Percentiles rank a stretch among this genome's conserved stretches.
Conservation (phyloP, 495 filamentous ascomycete genomes). For the Astrocystis sublimbata region DNA sequence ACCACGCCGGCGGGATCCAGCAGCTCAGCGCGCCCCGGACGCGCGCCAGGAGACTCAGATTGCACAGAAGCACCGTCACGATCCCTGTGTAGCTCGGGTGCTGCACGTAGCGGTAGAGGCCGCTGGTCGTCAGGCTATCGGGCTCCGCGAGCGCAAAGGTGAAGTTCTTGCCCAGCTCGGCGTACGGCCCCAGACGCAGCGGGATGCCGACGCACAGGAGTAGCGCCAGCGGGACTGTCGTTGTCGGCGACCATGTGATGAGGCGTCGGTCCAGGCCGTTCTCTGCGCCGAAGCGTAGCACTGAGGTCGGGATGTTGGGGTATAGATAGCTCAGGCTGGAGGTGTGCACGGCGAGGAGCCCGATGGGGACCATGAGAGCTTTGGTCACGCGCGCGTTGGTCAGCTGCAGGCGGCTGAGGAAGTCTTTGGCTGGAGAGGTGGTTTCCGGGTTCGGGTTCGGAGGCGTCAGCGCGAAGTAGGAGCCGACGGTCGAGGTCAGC, state of each 20-base stretch:
- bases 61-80: conserved; percentile 9
- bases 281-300: conserved; percentile 22
- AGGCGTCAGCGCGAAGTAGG: background rate
- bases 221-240: conserved; percentile 25
- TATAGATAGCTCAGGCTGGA: conserved; percentile 14
- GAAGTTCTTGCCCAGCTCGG: conserved; percentile 46
- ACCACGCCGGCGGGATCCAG: conserved; percentile 36
- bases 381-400: background rate
- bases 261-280: conserved; percentile 32
- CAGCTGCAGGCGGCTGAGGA: background rate
- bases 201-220: conserved; percentile 36
- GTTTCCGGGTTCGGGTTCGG: background rate
- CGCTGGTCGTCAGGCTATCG: conserved; percentile 42
- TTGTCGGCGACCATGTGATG: conserved; percentile 35
- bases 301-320: conserved; percentile 32
- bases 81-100: conserved; percentile 51
- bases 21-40: conserved; percentile 31
- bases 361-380: background rate
- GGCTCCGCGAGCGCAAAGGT: conserved; percentile 51
- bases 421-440: background rate
- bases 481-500: background rate
- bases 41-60: background rate
- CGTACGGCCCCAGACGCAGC: conserved; percentile 40
- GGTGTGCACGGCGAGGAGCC: background rate
- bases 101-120: conserved; percentile 48